A percentile compares a stretch with the other conserved stretches of the same genome.
These are phyloP conservation scores for Yamadazyma conglobata DNA, from an alignment of 1,139 yeast species.

Conservation along the genomic window DNA sequence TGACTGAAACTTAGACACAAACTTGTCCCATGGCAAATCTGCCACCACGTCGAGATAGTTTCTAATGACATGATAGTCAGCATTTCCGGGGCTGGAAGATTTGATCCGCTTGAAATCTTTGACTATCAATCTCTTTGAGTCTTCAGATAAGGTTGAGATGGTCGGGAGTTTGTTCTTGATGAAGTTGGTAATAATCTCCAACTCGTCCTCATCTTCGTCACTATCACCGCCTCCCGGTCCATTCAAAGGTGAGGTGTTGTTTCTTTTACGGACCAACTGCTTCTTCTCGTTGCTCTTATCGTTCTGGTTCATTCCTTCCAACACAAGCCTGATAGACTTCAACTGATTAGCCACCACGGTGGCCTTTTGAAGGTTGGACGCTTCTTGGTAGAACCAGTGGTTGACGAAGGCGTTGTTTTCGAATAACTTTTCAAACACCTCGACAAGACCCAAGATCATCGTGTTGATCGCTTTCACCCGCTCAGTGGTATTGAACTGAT, in stretches of 20 bases:
- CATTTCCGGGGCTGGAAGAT: slow-evolving; percentile 61
- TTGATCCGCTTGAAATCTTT: slow-evolving; percentile 64
- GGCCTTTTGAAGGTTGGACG: slow-evolving; percentile 53
- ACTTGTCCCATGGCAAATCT: slow-evolving; percentile 62
- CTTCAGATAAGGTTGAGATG: slow-evolving; percentile 35
- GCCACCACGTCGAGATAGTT: slow-evolving; percentile 68
- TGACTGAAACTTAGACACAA: slow-evolving; percentile 34
- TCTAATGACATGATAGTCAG: slow-evolving; percentile 71
- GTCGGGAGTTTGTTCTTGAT: slow-evolving; percentile 45
- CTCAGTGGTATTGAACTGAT: slow-evolving; percentile 27
- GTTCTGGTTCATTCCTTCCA: slow-evolving; percentile 48
- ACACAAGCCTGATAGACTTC: slow-evolving; percentile 50
- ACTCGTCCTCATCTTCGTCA: slow-evolving; percentile 42
- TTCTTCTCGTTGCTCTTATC: slow-evolving; percentile 13
- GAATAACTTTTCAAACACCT: slow-evolving; percentile 31
- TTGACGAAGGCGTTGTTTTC: slow-evolving; percentile 34
- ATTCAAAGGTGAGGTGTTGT: slow-evolving; percentile 9
- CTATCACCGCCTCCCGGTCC: slow-evolving; percentile 21
- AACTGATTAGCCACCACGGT: slow-evolving; percentile 60
- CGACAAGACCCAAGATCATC: slow-evolving; percentile 33
- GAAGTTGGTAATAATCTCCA: slow-evolving; percentile 42
- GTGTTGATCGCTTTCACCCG: slow-evolving; percentile 31
- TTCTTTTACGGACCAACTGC: slow-evolving; percentile 18
- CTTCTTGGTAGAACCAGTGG: slow-evolving; percentile 48
- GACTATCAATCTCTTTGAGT: slow-evolving; percentile 55